These are phyloP conservation scores for Cyclotella kingstonii DNA, from an alignment of 108 stramenopile genomes.

Conservation along the genomic window DNA sequence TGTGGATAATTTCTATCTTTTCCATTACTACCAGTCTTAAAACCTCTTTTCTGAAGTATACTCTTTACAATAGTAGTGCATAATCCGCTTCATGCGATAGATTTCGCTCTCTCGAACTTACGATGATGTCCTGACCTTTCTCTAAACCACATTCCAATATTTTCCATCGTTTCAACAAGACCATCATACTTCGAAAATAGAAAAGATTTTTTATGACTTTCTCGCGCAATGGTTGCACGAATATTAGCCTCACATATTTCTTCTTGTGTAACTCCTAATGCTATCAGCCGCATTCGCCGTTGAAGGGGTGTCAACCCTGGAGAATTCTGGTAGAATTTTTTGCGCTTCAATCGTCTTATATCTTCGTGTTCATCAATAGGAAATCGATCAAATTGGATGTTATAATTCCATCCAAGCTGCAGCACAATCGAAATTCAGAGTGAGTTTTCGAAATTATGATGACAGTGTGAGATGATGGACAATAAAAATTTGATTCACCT, in stretches of 20 bases:
- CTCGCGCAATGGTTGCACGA: background rate
- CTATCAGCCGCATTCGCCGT: background rate
- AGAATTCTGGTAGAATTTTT: background rate
- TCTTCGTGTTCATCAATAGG: conserved; percentile 1
- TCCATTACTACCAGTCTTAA: too few relatives aligned
- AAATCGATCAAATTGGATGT: background rate
- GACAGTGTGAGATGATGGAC: background rate
- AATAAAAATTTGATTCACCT: background rate
- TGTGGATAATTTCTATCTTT: too few relatives aligned
- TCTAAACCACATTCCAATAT: background rate
- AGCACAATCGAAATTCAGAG: background rate
- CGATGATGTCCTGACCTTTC: background rate
- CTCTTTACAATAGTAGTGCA: too few relatives aligned
- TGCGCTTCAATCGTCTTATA: background rate
- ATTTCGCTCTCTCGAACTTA: too few relatives aligned
- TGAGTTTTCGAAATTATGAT: background rate
- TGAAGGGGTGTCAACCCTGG: background rate
- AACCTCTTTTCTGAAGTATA: too few relatives aligned
- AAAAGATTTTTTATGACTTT: background rate
- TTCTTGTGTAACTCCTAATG: conserved; percentile 1
- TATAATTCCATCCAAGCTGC: conserved; percentile 7
- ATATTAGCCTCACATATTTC: background rate
- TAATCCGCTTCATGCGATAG: too few relatives aligned
- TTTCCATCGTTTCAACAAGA: background rate
- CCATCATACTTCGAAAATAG: background rate